Base-by-base conservation (phyloP, 371 early-diverging fungal species). In the Mucor mucedo region DNA sequence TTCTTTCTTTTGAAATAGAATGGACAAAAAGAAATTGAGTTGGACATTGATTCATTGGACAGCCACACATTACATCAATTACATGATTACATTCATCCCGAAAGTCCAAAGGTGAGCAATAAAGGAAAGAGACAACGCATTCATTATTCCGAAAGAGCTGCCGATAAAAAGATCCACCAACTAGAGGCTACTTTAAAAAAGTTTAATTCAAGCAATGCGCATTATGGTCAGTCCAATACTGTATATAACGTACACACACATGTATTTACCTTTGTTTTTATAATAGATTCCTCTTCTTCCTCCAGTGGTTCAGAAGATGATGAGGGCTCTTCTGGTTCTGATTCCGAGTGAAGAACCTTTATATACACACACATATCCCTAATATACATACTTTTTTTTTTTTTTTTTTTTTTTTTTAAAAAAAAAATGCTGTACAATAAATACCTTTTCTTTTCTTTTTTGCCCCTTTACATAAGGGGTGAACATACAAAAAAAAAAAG, bases 21-120 rank as follows among this genome's bases (percentile, higher is more conserved):
- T 50, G 93, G 88, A 1, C 81, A 91, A 64, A 93, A 93, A 40
- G 96, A 95, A 72, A 93, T 96, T 59, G 97, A 94, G 68, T 83
- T 98, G 57, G 98, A 98, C 69, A 95, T 98, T 69, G 95, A 95
- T 65, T 77, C 93, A 0, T 75, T 98, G 45, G 93, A 93, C 67
- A 81, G 81, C 39, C 72, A 63, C n/a, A 95, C 96, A 3, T 82
- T 96, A 14, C 86, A 84, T 65, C 84, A 83, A 65, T 75, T 98
- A 54, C 92, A 93, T 66, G 82, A 91, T 52, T 95, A 89, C 70
- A 96, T 95, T 2, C 32, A 30, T 14, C 50, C 50, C 9, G 14
- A 50, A 9, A 13, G 7, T 5, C 48, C 48, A 48, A 48, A 50
- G 10, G 11, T 28, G 30, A 7, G 30, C 11, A 28, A 8, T 3